Percentiles rank a stretch among this genome's conserved stretches.
Evolutionary conservation across 805 yeast genomes (phyloP).

Genomic region (Kodamaea hsintzibuensis): DNA sequence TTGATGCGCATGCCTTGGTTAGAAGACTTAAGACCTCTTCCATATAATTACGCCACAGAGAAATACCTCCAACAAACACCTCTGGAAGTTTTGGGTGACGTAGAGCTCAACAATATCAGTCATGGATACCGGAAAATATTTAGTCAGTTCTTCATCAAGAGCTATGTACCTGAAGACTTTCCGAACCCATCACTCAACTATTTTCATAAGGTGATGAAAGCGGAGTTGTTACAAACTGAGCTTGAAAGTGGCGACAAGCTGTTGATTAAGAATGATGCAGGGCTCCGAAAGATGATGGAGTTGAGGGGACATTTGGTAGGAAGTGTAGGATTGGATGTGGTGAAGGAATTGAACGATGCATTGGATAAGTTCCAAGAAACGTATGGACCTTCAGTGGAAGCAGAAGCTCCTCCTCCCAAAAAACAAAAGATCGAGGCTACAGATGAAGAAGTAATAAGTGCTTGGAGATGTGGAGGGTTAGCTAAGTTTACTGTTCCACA

Average conservation of each 20-base stretch:
- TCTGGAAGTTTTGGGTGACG: conserved; percentile 15
- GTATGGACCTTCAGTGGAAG: conserved; percentile 27
- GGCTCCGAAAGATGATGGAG: conserved; percentile 17
- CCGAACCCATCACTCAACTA: conserved; percentile 69
- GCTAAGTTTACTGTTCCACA: conserved; percentile 42
- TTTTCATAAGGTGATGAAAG: conserved; percentile 64
- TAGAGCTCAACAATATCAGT: conserved; percentile 22
- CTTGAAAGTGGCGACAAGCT: conserved; percentile 15
- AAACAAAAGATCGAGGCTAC: conserved; percentile 11
- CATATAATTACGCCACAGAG: conserved; percentile 35
- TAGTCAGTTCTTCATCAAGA: conserved; percentile 42
- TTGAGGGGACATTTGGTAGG: conserved; percentile 10
- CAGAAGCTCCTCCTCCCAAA: conserved; percentile 35
- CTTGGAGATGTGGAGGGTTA: conserved; percentile 42
- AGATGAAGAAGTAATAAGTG: conserved; percentile 39
- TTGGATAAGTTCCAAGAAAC: conserved; percentile 14
- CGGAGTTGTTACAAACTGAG: conserved; percentile 57
- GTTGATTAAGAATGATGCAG: conserved; percentile 23
- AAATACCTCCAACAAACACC: conserved; percentile 11
- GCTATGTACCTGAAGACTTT: conserved; percentile 57
- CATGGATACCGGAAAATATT: conserved; percentile 25
- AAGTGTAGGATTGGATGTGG: conserved; percentile 10
- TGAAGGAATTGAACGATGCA: conserved; percentile 14
- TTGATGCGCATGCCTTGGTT: conserved; percentile 68
- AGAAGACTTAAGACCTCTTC: conserved; percentile 72